These are phyloP conservation scores for Entonaema liquescens DNA, from an alignment of 495 filamentous ascomycete genomes.

Conservation along the genomic window DNA sequence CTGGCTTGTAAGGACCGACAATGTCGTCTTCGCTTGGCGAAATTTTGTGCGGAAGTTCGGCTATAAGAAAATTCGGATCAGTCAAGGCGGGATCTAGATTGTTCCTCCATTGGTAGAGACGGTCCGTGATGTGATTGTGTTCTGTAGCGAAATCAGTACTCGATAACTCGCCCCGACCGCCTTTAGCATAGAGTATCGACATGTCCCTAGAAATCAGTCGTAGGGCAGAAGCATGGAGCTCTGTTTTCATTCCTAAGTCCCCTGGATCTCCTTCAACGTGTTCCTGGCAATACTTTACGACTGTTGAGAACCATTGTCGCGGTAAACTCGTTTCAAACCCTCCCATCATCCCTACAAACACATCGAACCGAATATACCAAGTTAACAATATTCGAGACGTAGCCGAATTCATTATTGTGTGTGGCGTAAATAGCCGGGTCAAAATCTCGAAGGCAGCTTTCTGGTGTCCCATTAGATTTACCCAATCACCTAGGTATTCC, in stretches of 20 bases:
- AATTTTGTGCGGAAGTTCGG: conserved; percentile 61
- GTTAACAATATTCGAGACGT: conserved; percentile 74
- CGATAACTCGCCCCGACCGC: conserved; percentile 67
- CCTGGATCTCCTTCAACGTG: conserved; percentile 68
- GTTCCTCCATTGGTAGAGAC: conserved; percentile 64
- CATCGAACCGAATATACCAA: conserved; percentile 92
- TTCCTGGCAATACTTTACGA: conserved; percentile 68
- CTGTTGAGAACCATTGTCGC: conserved; percentile 80
- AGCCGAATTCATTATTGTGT: conserved; percentile 74
- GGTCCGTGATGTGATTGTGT: conserved; percentile 63
- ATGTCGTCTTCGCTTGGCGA: conserved; percentile 68
- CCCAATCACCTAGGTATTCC: conserved; percentile 96
- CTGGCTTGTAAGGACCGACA: conserved; percentile 74
- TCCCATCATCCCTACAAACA: conserved; percentile 83
- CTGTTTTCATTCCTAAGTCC: conserved; percentile 70
- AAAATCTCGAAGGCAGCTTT: conserved; percentile 87
- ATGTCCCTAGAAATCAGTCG: conserved; percentile 83
- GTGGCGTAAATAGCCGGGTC: conserved; percentile 77
- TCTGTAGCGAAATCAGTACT: conserved; percentile 71
- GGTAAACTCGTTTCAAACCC: conserved; percentile 76
- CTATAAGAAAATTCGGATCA: conserved; percentile 66
- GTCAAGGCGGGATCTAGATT: conserved; percentile 67
- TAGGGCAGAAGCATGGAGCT: conserved; percentile 68
- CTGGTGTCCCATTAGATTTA: conserved; percentile 90
- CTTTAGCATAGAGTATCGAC: conserved; percentile 78